Conservation (phyloP, 305 asterid species). For the Solanum aculeatissimum region DNA sequence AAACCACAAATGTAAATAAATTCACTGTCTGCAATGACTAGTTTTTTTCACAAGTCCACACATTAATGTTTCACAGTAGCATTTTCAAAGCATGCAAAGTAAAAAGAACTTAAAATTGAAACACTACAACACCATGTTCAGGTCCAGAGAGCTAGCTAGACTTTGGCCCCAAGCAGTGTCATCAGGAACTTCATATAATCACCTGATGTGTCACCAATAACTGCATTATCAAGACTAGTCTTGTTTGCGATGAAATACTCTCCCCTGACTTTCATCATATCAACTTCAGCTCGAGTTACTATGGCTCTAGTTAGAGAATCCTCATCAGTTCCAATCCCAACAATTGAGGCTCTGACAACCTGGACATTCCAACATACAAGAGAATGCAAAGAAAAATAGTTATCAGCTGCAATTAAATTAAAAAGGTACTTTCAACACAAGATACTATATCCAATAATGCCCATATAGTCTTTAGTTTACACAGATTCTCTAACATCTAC, state of each 20-base stretch:
- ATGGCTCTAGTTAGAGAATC: constrained; percentile 55
- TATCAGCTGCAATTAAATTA: neutral
- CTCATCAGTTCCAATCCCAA: constrained; percentile 71
- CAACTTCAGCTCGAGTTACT: constrained; percentile 59
- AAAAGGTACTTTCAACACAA: neutral
- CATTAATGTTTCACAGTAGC: no score
- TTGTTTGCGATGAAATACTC: constrained; percentile 36
- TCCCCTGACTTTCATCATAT: constrained; percentile 45
- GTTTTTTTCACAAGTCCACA: no score
- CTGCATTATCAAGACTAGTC: constrained; percentile 41
- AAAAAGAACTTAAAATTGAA: neutral
- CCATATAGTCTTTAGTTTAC: neutral
- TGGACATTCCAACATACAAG: neutral
- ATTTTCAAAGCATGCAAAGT: neutral
- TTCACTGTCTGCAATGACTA: no score
- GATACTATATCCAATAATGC: neutral
- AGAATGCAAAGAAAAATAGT: neutral
- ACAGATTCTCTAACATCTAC: neutral
- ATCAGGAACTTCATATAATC: constrained; percentile 58
- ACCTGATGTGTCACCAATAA: constrained; percentile 72
- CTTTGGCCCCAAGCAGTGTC: constrained; percentile 54
- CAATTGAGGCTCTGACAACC: constrained; percentile 46
- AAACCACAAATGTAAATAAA: no score
- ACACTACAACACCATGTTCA: neutral
- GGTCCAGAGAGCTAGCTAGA: constrained; percentile 8